phyloP scores from a whole-genome alignment of 2,329 filamentous ascomycete genomes.

The Talaromyces marneffei region DNA sequence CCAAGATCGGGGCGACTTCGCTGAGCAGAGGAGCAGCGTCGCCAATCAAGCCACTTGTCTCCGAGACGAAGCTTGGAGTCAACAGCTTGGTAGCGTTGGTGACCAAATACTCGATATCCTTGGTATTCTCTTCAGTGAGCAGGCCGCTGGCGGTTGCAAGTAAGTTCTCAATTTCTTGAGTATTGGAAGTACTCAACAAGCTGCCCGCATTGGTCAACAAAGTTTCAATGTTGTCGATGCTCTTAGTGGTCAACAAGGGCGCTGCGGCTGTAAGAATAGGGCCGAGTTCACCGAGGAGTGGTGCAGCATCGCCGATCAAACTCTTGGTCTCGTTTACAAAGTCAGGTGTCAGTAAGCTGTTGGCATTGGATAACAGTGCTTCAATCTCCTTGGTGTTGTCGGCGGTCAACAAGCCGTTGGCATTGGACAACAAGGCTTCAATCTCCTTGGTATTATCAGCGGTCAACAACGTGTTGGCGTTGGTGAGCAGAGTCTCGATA shows the following conservation, averaged over 20 bases:
- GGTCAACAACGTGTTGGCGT: slow-evolving; percentile 14
- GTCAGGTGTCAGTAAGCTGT: slow-evolving; percentile 20
- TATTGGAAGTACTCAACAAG: slow-evolving; percentile 19
- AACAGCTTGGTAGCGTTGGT: slow-evolving; percentile 21
- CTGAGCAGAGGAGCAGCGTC: slow-evolving; percentile 9
- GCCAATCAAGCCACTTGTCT: slow-evolving; percentile 18
- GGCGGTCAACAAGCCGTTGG: slow-evolving; percentile 10
- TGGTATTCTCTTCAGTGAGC: slow-evolving; percentile 14
- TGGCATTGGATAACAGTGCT: slow-evolving; percentile 19
- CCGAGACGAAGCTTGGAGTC: slow-evolving; percentile 24
- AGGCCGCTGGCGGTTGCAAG: slow-evolving; percentile 21
- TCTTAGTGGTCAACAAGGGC: slow-evolving; percentile 20
- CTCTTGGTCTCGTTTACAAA: slow-evolving; percentile 24
- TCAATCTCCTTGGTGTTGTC: slow-evolving; percentile 11
- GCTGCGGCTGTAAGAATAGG: slow-evolving; percentile 1
- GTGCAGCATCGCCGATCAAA: slow-evolving; percentile 17
- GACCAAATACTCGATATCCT: slow-evolving; percentile 11
- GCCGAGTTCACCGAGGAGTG: slow-evolving; percentile 4
- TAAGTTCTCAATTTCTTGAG: slow-evolving; percentile 21
- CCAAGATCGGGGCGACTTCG: slow-evolving; percentile 6
- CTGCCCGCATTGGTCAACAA: slow-evolving; percentile 21
- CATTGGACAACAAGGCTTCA: slow-evolving; percentile 17
- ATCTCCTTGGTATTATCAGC: slow-evolving; percentile 11
- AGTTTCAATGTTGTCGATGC: slow-evolving; percentile 19
- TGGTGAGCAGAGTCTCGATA: slow-evolving; percentile 17